These are phyloP conservation scores for Groenewaldozyma tartarivorans DNA, from an alignment of 805 yeast genomes.

Conservation along the genomic window DNA sequence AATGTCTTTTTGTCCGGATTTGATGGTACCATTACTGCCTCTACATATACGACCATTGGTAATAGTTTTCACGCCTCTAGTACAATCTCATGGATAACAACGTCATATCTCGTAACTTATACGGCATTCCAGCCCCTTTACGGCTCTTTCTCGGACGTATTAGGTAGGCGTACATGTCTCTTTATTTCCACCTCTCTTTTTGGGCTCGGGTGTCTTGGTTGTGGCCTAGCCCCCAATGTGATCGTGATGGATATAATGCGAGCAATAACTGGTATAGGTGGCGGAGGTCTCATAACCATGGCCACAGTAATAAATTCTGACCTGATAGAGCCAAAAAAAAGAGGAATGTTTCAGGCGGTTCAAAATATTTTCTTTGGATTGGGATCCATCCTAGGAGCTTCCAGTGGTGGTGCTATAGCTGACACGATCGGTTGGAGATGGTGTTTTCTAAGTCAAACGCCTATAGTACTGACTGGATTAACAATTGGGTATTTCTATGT, in stretches of 20 bases:
- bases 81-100: conserved; percentile 54
- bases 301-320: conserved; percentile 29
- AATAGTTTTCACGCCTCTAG: conserved; percentile 40
- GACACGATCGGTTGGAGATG: conserved; percentile 16
- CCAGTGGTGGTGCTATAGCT: conserved; percentile 44
- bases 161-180: conserved; percentile 23
- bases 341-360: conserved; percentile 49
- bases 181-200: conserved; percentile 23
- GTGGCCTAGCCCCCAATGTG: conserved; percentile 8
- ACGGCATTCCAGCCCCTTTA: conserved; percentile 61
- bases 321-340: conserved; percentile 7
- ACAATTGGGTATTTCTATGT: conserved; percentile 5
- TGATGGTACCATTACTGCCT: conserved; percentile 41
- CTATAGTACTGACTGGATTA: conserved; percentile 5
- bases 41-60: conserved; percentile 39
- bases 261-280: conserved; percentile 12
- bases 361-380: conserved; percentile 54
- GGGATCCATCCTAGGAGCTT: conserved; percentile 53
- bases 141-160: conserved; percentile 54
- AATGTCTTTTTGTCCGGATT: conserved; percentile 39
- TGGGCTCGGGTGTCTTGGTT: conserved; percentile 11
- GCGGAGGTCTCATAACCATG: conserved; percentile 14
- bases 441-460: conserved; percentile 11
- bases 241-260: conserved; percentile 11
- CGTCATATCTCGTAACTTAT: conserved; percentile 52